phyloP scores from a whole-genome alignment of 228 moss, liverwort and hornwort species.

The Sphagnum fallax region DNA sequence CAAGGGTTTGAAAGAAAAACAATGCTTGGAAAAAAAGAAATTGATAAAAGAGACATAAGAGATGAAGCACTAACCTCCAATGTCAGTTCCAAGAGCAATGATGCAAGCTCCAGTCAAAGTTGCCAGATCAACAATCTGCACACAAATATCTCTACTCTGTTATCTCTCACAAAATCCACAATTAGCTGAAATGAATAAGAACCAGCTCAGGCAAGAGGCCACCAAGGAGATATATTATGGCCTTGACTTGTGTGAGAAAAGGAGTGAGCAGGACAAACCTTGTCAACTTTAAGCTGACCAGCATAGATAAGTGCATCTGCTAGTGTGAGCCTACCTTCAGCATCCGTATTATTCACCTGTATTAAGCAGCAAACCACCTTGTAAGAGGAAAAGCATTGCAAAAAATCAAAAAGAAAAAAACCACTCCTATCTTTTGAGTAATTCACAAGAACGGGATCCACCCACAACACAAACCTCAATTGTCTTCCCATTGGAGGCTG shows the following conservation, averaged over 20 bases:
- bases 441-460: too few species aligned
- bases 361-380: neutral
- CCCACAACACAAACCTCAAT: constrained; percentile 49
- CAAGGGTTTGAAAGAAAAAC: too few species aligned
- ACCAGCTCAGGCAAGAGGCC: too few species aligned
- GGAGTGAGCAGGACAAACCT: constrained; percentile 21
- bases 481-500: constrained; percentile 96
- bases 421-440: too few species aligned
- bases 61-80: constrained; percentile 41
- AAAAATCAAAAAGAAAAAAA: too few species aligned
- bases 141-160: neutral
- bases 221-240: too few species aligned
- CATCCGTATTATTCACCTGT: constrained; percentile 96
- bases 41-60: too few species aligned
- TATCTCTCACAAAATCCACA: too few species aligned
- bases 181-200: too few species aligned
- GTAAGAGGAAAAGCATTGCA: too few species aligned
- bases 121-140: constrained; percentile 88
- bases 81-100: constrained; percentile 84
- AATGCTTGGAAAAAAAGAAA: too few species aligned
- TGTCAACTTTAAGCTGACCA: constrained; percentile 82
- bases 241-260: too few species aligned
- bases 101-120: constrained; percentile 91
- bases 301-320: constrained; percentile 96
- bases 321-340: constrained; percentile 87